Conservation (phyloP, 1,139 yeast species). For the Taphrina deformans region DNA sequence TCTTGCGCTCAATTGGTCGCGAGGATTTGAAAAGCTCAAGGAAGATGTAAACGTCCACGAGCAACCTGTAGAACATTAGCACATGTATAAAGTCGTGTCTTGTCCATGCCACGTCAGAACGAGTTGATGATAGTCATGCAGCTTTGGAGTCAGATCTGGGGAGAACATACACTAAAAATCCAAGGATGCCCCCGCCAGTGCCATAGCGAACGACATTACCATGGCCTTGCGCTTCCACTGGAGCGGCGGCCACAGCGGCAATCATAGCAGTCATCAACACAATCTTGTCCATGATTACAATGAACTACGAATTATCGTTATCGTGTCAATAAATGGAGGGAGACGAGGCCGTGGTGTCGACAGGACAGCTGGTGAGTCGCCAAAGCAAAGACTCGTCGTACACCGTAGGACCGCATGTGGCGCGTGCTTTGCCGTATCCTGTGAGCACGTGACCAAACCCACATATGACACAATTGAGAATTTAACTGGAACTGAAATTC, state of each 20-base stretch:
- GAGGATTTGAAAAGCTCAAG: slow-evolving; percentile 33
- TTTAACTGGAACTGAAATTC: no score
- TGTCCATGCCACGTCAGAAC: not conserved
- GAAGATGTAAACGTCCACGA: slow-evolving; percentile 32
- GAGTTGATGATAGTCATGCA: no score
- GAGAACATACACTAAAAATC: slow-evolving; percentile 22
- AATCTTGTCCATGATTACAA: slow-evolving; percentile 17
- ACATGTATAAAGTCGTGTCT: not conserved
- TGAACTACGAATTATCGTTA: not conserved
- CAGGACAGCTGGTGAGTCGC: not conserved
- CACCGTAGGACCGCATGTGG: not conserved
- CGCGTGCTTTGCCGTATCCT: no score
- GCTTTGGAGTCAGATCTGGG: no score
- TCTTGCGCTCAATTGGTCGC: slow-evolving; percentile 27
- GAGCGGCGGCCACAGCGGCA: slow-evolving; percentile 20
- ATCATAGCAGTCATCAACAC: slow-evolving; percentile 18
- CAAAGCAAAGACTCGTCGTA: not conserved
- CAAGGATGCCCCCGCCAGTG: slow-evolving; percentile 30
- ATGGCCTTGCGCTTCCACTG: slow-evolving; percentile 14
- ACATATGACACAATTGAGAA: not conserved
- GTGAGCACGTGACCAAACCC: not conserved
- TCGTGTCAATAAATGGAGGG: not conserved
- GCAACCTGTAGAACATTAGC: not conserved
- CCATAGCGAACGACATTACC: slow-evolving; percentile 32
- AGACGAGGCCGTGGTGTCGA: not conserved